phyloP scores from a whole-genome alignment of 2,329 filamentous ascomycete species.

The Colletotrichum coccodes region DNA sequence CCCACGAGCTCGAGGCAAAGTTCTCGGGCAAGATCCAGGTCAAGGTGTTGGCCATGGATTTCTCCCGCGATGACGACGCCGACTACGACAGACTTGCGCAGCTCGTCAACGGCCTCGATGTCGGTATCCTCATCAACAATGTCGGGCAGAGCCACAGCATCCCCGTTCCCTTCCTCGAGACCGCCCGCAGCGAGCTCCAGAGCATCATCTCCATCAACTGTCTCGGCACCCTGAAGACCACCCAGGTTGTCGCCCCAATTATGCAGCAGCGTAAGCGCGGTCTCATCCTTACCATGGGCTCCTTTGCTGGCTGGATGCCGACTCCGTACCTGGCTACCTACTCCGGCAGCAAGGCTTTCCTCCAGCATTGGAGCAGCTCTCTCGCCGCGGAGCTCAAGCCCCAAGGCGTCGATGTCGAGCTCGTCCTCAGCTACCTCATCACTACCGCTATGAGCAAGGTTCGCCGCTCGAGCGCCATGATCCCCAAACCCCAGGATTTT shows the following conservation, averaged over 20 bases:
- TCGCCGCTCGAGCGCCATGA: slow-evolving; percentile 77
- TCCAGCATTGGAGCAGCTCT: slow-evolving; percentile 94
- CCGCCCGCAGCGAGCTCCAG: slow-evolving; percentile 80
- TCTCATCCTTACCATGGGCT: slow-evolving; percentile 96
- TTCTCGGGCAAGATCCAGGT: slow-evolving; percentile 74
- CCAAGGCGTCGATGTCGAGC: slow-evolving; percentile 86
- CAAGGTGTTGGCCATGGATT: slow-evolving; percentile 92
- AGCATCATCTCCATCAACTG: slow-evolving; percentile 98
- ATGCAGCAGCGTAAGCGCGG: slow-evolving; percentile 82
- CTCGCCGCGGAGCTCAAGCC: slow-evolving; percentile 85
- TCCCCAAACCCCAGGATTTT: slow-evolving; percentile 85
- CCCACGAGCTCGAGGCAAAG: slow-evolving; percentile 78
- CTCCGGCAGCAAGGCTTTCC: slow-evolving; percentile 96
- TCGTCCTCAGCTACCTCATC: slow-evolving; percentile 92
- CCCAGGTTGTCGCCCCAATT: slow-evolving; percentile 83
- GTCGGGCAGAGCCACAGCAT: slow-evolving; percentile 95
- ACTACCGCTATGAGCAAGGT: slow-evolving; percentile 98
- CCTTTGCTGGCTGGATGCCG: slow-evolving; percentile 91
- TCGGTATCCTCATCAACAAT: slow-evolving; percentile 94
- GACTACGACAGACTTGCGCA: slow-evolving; percentile 82
- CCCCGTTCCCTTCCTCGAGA: slow-evolving; percentile 88
- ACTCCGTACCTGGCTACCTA: slow-evolving; percentile 95
- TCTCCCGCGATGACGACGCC: slow-evolving; percentile 78
- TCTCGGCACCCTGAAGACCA: slow-evolving; percentile 87
- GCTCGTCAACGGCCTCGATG: slow-evolving; percentile 77